Conservation (phyloP, 805 yeast genomes). For the Peterozyma xylosa region DNA sequence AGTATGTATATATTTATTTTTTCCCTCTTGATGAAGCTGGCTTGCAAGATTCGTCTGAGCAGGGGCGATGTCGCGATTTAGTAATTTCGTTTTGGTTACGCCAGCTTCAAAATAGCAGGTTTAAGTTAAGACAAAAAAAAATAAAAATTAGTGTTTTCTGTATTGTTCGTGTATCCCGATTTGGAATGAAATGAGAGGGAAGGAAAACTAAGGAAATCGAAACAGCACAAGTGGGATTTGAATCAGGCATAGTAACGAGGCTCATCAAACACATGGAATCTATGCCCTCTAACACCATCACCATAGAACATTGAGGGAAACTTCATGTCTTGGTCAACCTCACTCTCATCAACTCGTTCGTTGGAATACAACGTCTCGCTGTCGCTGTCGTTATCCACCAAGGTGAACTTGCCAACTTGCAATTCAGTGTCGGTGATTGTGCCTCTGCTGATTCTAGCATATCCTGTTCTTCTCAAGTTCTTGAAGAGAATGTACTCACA, state of each 20-base stretch:
- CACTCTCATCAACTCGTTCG: constrained; percentile 44
- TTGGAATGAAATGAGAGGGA: no score
- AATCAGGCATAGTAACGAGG: constrained; percentile 69
- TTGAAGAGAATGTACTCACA: constrained; percentile 93
- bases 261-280: constrained; percentile 90
- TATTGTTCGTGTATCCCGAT: no score
- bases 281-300: constrained; percentile 89
- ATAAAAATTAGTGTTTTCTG: no score
- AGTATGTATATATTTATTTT: no score
- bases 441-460: constrained; percentile 89
- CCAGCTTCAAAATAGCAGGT: no score
- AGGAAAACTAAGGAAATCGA: no score
- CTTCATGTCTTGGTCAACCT: constrained; percentile 53
- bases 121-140: no score
- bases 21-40: no score
- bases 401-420: constrained; percentile 87
- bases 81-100: no score
- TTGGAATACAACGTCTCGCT: constrained; percentile 22
- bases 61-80: no score
- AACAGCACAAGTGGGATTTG: no score
- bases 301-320: constrained; percentile 81
- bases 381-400: constrained; percentile 30
- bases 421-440: constrained; percentile 96
- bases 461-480: constrained; percentile 79
- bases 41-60: no score